phyloP scores from a whole-genome alignment of 805 yeast species.

The Yarrowia deformans region DNA sequence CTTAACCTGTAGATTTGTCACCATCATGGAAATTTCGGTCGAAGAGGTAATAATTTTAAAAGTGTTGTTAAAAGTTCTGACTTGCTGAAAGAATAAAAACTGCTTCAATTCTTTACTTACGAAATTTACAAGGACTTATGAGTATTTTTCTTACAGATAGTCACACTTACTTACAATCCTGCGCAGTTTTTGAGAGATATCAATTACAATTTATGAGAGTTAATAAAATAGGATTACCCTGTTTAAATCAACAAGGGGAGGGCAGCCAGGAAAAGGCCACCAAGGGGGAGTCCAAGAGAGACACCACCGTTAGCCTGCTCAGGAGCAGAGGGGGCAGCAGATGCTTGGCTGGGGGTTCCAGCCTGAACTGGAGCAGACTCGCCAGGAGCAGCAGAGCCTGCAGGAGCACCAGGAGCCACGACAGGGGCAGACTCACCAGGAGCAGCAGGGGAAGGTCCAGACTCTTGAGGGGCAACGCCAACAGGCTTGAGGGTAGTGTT shows the following conservation, averaged over 20 bases:
- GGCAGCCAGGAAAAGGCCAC: slow-evolving; percentile 27
- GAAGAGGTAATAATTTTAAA: too few species aligned
- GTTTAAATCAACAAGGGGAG: slow-evolving; percentile 17
- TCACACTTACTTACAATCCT: too few species aligned
- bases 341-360: slow-evolving; percentile 8
- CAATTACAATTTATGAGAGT: slow-evolving; percentile 32
- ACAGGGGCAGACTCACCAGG: slow-evolving; percentile 11
- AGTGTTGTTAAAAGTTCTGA: too few species aligned
- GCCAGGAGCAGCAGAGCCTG: not conserved
- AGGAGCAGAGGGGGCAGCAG: slow-evolving; percentile 27
- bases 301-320: slow-evolving; percentile 23
- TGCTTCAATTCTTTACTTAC: too few species aligned
- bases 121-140: too few species aligned
- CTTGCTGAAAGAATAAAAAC: too few species aligned
- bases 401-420: slow-evolving; percentile 11
- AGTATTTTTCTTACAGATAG: too few species aligned
- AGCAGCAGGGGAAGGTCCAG: slow-evolving; percentile 10
- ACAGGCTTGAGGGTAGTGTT: slow-evolving; percentile 31
- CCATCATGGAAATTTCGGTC: too few species aligned
- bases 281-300: slow-evolving; percentile 15
- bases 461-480: slow-evolving; percentile 7
- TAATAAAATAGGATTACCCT: not conserved
- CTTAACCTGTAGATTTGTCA: too few species aligned
- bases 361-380: slow-evolving; percentile 19
- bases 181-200: slow-evolving; percentile 5